These are phyloP conservation scores for Lodderomyces theae DNA, from an alignment of 1,139 yeast species.

Conservation along the genomic window DNA sequence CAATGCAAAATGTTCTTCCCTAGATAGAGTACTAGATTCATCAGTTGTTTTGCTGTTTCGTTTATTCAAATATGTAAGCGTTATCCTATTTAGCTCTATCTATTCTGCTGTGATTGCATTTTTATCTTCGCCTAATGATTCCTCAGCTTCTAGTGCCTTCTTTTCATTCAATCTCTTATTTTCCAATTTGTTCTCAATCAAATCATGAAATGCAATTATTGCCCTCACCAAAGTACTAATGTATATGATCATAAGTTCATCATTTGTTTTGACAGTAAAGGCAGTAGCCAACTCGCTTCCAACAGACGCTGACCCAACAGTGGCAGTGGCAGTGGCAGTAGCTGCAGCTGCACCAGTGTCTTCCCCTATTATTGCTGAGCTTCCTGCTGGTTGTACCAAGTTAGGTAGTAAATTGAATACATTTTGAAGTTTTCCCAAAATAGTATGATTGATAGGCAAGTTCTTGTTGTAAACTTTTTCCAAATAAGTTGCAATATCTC, in stretches of 20 bases:
- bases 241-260: constrained; percentile 91
- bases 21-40: no score
- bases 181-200: constrained; percentile 92
- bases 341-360: no score
- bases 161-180: constrained; percentile 58
- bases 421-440: constrained; percentile 90
- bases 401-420: constrained; percentile 92
- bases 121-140: constrained; percentile 10
- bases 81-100: not conserved
- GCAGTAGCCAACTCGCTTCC: constrained; percentile 66
- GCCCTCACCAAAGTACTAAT: constrained; percentile 88
- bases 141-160: constrained; percentile 14
- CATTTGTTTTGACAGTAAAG: constrained; percentile 89
- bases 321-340: not conserved
- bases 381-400: constrained; percentile 34
- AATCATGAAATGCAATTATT: constrained; percentile 93
- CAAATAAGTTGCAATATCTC: constrained; percentile 77
- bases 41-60: no score
- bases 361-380: no score
- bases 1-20: no score
- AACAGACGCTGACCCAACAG: constrained; percentile 21
- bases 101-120: constrained; percentile 10
- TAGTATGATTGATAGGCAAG: constrained; percentile 85
- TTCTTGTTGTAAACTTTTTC: constrained; percentile 68
- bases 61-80: no score